Base-by-base conservation (phyloP, 179 eudicot species). In the Spinacia oleracea region DNA sequence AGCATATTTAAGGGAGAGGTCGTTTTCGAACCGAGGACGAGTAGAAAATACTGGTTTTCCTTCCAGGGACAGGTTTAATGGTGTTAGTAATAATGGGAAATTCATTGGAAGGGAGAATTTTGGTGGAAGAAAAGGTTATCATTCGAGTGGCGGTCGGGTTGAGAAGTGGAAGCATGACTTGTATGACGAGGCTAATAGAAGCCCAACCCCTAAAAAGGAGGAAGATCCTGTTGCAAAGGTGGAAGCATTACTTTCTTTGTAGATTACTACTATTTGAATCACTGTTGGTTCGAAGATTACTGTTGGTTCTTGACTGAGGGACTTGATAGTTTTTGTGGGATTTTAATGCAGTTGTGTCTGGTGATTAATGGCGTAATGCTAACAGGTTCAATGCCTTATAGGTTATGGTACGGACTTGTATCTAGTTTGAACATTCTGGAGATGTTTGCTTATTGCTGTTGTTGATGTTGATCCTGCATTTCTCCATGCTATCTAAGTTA, bases 101-200 rank as follows among this genome's bases (percentile, higher is more conserved):
- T 86, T 78, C 51, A 77, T 87, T 62, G 92, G 90, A 78, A 83
- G 86, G 74, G 98, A 90, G 12, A 81, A 86, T 64, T 83, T 84
- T 59, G 72, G 62, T 43, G 88, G 84, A 43, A 84, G 90, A 76
- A 90, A 80, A 80, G 87, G 86, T 25, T 79, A 80, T 78, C 84
- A 70, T 51, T 78, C 90, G 21, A 75, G 73, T 75, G 83, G 89
- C 21, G 87, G 74, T 7, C 88, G 85, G 62, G 94, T 74, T 72
- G 97, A 94, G 73, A 94, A 94, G 82, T 94, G 98, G 98, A 94
- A 92, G 82, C 98, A 94, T 77, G 98, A 94, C 78, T 79, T 94
- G 80, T 94, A 74, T 70, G 89, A 93, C 42, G 97, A 93, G 83
- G 89, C 93, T 27, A 90, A 90, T 58, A 75, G 46, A 63, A 91